These are phyloP conservation scores for Phoma sp. DNA, from an alignment of 2,329 filamentous ascomycete species.

Conservation along the genomic window DNA sequence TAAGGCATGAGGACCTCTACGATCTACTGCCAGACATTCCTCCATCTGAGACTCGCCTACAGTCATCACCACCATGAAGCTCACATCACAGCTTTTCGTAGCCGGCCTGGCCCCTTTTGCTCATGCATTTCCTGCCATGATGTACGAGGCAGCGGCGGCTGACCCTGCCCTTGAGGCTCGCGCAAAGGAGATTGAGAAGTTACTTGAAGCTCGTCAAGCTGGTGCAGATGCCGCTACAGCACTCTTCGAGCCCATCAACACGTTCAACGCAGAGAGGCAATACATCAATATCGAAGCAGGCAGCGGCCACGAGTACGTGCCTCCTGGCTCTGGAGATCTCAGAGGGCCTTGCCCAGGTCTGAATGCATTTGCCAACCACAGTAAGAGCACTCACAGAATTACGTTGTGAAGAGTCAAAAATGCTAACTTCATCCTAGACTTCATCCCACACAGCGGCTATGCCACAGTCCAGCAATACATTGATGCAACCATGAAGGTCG, in stretches of 20 bases:
- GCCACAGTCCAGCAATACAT: constrained; percentile 30
- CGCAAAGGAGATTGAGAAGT: constrained; percentile 22
- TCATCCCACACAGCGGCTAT: constrained; percentile 31
- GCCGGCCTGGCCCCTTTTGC: constrained; percentile 17
- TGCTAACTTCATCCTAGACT: constrained; percentile 15
- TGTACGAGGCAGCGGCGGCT: constrained; percentile 28
- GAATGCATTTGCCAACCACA: constrained; percentile 34
- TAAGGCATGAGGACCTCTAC: neutral
- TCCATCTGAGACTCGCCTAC: neutral
- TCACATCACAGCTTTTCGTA: constrained; percentile 20
- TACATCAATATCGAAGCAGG: constrained; percentile 26
- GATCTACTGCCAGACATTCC: neutral
- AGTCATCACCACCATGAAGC: constrained; percentile 20
- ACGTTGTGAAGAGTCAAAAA: too few relatives aligned
- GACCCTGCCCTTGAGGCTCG: constrained; percentile 26
- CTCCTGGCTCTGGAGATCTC: constrained; percentile 32
- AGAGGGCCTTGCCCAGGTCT: constrained; percentile 34
- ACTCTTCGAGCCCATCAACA: constrained; percentile 29
- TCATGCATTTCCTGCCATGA: constrained; percentile 30
- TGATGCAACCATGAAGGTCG: constrained; percentile 26
- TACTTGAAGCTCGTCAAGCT: constrained; percentile 22
- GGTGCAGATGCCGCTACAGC: constrained; percentile 28
- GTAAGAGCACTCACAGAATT: constrained; percentile 7
- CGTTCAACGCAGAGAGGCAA: constrained; percentile 28
- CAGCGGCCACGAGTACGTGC: constrained; percentile 32